Percentiles rank a stretch among this genome's conserved stretches.
Conservation (phyloP, 257 asterid species). For the Solanum phureja region DNA sequence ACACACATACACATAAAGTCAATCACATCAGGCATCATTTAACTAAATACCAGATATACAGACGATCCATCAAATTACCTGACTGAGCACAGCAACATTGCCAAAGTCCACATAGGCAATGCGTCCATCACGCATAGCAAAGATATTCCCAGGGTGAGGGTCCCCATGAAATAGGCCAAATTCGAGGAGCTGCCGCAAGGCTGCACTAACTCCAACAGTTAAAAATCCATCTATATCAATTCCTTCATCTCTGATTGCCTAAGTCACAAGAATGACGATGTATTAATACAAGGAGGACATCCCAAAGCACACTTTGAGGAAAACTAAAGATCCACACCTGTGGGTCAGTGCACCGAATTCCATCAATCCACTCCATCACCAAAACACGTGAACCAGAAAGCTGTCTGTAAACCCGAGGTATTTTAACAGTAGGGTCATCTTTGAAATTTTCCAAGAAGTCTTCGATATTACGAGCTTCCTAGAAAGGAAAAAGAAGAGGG, state of each 20-base stretch:
- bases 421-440: slow-evolving; percentile 91
- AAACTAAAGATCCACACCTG: slow-evolving; percentile 41
- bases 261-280: slow-evolving; percentile 15
- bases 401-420: slow-evolving; percentile 76
- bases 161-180: slow-evolving; percentile 98
- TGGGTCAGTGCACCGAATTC: slow-evolving; percentile 96
- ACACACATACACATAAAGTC: background rate
- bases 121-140: slow-evolving; percentile 99
- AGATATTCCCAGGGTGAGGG: slow-evolving; percentile 99
- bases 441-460: slow-evolving; percentile 97
- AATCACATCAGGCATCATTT: background rate
- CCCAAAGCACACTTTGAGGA: background rate
- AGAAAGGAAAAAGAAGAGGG: background rate
- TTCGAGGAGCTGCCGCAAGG: slow-evolving; percentile 88
- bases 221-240: slow-evolving; percentile 76
- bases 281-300: slow-evolving; percentile 6
- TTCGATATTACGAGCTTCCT: slow-evolving; percentile 98
- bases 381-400: slow-evolving; percentile 87
- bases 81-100: slow-evolving; percentile 97
- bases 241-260: slow-evolving; percentile 90
- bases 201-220: slow-evolving; percentile 99
- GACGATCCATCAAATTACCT: slow-evolving; percentile 36
- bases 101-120: slow-evolving; percentile 99
- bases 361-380: slow-evolving; percentile 99
- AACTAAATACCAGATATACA: background rate